Evolutionary conservation across 1,284 basidiomycete species (phyloP).

Genomic region (Ganoderma multipileum): DNA sequence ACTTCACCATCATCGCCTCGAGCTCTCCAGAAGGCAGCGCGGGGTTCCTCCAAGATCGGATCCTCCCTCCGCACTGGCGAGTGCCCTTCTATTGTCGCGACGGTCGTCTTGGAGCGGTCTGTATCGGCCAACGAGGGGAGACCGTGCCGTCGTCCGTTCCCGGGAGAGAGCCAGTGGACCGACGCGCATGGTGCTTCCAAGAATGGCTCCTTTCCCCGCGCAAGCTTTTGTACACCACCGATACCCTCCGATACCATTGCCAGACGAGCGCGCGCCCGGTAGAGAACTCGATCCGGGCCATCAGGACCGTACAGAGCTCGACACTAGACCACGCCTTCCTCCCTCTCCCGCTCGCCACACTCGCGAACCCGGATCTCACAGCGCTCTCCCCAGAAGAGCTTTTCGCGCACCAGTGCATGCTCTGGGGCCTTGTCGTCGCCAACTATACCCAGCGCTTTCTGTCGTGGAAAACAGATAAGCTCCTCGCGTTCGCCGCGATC

Average conservation of each 20-base stretch:
- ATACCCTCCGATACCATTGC: constrained; percentile 15
- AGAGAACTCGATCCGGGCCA: neutral
- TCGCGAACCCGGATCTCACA: too few relatives aligned
- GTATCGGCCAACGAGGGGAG: neutral
- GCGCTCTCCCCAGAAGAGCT: too few relatives aligned
- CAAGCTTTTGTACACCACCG: constrained; percentile 13
- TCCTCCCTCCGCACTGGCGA: neutral
- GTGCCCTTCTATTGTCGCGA: neutral
- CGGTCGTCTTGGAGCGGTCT: neutral
- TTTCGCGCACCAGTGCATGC: too few relatives aligned
- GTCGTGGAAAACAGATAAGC: too few relatives aligned
- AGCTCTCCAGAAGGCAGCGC: constrained; percentile 2
- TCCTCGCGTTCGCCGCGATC: too few relatives aligned
- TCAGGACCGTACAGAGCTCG: too few relatives aligned
- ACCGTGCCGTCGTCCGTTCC: neutral
- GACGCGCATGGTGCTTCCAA: constrained; percentile 19
- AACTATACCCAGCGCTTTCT: too few relatives aligned
- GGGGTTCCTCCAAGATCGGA: constrained; percentile 10
- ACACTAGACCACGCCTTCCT: too few relatives aligned
- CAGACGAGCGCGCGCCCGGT: neutral
- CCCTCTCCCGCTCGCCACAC: too few relatives aligned
- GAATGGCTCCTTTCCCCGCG: constrained; percentile 13
- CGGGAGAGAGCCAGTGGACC: neutral
- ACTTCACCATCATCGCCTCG: constrained; percentile 13
- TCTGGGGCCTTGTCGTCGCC: too few relatives aligned